Evolutionary conservation across 331 rosid species (phyloP), one percentile per base, ranked within the genome.

Genomic region (Malus hybrid): DNA sequence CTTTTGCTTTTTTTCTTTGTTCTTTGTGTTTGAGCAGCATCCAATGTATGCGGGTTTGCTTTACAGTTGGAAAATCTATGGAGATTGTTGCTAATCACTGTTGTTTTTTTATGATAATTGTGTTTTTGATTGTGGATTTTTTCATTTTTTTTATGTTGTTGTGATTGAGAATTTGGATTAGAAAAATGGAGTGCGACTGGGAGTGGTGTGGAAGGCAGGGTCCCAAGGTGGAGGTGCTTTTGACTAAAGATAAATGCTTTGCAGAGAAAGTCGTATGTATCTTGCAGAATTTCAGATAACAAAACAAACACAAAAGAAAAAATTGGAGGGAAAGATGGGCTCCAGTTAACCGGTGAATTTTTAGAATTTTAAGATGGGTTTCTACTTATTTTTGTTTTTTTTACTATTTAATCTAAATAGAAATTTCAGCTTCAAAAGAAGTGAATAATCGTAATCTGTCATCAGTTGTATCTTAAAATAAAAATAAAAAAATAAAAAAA

Each of bases 1-100:
- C 83, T 24, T 52, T 39, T 39, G 46, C 46, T 10, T 39, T 39
- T 39, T 39, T 39, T 39, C 46, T 39, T 39, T 39, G 46, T 39
- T 39, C 71, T 72, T 72, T 50, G 67, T 76, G 65, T 29, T 34
- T 72, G 69, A 78, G 91, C 61, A 76, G 91, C 61, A 83, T 85
- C 88, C 89, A 79, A 85, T 83, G 93, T 80, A 82, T 80, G 93
- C 77, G 73, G 76, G 70, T 82, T 76, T 86, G 92, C 93, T 92
- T 88, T 92, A 80, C 79, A 69, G 88, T 79, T 88, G 90, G 86
- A 87, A 84, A 81, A 84, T 70, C 80, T 76, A 76, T n/a, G 57
- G 76, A 80, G 84, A 66, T 46, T 79, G 81, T 77, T 55, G 69
- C 82, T 70, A 79, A 78, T 73, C 61, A 57, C 63, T 57, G 44